These are phyloP conservation scores for Primulina tabacum DNA, from an alignment of 257 asterid genomes.

Conservation along the genomic window DNA sequence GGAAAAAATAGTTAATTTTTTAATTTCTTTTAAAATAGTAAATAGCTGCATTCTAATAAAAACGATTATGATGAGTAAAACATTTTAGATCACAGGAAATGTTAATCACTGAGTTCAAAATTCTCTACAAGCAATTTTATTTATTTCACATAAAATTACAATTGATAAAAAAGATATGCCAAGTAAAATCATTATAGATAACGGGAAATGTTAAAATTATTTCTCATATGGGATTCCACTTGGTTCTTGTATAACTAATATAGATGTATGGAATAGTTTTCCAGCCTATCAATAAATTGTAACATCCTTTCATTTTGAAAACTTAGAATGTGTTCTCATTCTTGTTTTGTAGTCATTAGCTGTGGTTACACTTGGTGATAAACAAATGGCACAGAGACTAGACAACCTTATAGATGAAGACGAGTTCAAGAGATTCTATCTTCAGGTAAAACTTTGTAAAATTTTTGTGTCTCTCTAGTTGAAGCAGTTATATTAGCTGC, in stretches of 20 bases:
- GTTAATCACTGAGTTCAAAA: neutral
- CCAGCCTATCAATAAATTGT: conserved; percentile 10
- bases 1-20: neutral
- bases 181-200: too few species aligned
- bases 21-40: too few species aligned
- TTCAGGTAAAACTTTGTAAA: conserved; percentile 61
- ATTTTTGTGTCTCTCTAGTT: conserved; percentile 13
- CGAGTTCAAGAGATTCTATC: conserved; percentile 95
- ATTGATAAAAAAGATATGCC: too few species aligned
- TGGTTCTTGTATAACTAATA: neutral
- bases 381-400: conserved; percentile 87
- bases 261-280: conserved; percentile 1
- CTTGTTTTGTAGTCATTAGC: conserved; percentile 64
- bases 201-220: neutral
- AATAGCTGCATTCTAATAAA: too few species aligned
- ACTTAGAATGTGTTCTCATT: conserved; percentile 13
- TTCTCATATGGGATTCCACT: neutral
- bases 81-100: neutral
- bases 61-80: neutral
- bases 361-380: conserved; percentile 95
- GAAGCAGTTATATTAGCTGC: conserved; percentile 16
- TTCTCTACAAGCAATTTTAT: neutral
- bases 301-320: conserved; percentile 19
- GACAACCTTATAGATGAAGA: conserved; percentile 95
- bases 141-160: neutral